Base-by-base conservation (phyloP, 331 rosid genomes). In the Acacia concinna region DNA sequence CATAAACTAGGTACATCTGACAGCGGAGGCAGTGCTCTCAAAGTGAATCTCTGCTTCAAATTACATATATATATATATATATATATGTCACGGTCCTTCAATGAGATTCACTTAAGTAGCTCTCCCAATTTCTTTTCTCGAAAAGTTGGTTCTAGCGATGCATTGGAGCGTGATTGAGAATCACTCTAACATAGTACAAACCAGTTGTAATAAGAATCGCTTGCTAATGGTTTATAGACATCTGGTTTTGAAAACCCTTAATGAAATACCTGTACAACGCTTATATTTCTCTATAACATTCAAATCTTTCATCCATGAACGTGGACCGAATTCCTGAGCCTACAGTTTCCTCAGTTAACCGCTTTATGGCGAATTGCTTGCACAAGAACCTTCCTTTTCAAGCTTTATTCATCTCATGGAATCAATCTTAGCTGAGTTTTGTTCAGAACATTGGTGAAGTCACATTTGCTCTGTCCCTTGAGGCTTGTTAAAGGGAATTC, bases 401-500 rank as follows among this genome's bases (percentile, higher is more conserved):
- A 71, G 89, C 90, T 43, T 97, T 94, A 71, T 56, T 56, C 37
- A 8, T 84, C 68, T 91, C 92, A 74, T 85, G 67, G 79, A 70
- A 77, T 35, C 87, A 87, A 7, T 63, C 85, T 51, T 88, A 69
- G 18, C 60, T 74, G 47, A 78, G 81, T 81, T 85, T 69, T 57
- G 68, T 54, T 32, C 75, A 73, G 12, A 81, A 73, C 47, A 44
- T 85, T 0, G 92, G 91, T 56, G 89, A 91, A 66, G 90, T 85
- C 8, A 85, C 87, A 1, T 31, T 88, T 57, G 78, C 92, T 25
- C 81, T 91, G 66, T 91, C 94, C 52, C 89, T 88, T 69, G 92
- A 94, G 87, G 97, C 97, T 49, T 94, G 97, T 76, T 88, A 80
- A 3, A 82, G 94, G 21, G 84, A 89, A 79, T 78, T 65, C 15